Evolutionary conservation across 2,329 filamentous ascomycete genomes (phyloP), one percentile per base, ranked within the genome.

Genomic region (Xylaria polymorpha): DNA sequence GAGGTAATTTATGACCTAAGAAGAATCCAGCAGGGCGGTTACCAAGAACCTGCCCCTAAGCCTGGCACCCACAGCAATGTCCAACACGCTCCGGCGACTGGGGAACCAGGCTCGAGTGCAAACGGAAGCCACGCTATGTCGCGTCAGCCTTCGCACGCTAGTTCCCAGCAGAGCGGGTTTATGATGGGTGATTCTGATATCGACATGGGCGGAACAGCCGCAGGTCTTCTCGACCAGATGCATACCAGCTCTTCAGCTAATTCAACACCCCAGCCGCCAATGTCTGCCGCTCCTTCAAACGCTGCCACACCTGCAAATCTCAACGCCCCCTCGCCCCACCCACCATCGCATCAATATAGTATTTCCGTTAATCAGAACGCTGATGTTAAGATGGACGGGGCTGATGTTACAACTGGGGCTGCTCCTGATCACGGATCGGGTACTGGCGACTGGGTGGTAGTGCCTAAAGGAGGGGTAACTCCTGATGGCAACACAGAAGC

Each of bases 21-120:
- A 44, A 90, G 93, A 55, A 86, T 97, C 51, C 90, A 96, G 76
- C 92, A 92, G 75, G 94, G 94, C 58, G 94, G 94, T 2, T 89
- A 86, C 70, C 87, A 94, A 79, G 88, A 93, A 70, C 86, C 85
- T 7, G 82, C 81, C 5, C 84, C 86, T 3, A 83, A 86, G 72
- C 83, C 79, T 18, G 75, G 76, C 35, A 74, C 72, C 14, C 79
- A 79, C 39, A 73, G 73, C 53, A 57, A 70, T 46, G 67, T 32
- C 29, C 59, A 69, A 5, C 66, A 66, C 1, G 44, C 69, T 41
- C 18, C 60, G 65, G 25, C 67, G 58, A 22, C 73, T 74, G 72
- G 70, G 5, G 72, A 69, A 5, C 75, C 70, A 14, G 72, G 66
- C 29, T 66, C 69, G n/a, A 63, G 64, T 35, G 71, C 65, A 32